A percentile compares a stretch with the other conserved stretches of the same genome.
Evolutionary conservation across 2,329 filamentous ascomycete genomes (phyloP).

Genomic region (Claviceps monticola): DNA sequence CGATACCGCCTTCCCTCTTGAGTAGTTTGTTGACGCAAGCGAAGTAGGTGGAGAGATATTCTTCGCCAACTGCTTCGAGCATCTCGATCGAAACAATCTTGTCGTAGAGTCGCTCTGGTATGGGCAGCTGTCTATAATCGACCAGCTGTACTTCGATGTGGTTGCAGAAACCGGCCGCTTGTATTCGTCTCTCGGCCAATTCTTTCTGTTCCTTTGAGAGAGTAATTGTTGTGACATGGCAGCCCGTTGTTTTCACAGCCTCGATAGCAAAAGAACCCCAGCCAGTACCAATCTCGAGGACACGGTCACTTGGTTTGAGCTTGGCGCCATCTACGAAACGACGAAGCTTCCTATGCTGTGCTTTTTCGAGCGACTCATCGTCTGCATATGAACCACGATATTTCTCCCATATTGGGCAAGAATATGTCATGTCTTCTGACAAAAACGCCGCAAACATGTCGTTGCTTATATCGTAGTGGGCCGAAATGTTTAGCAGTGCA

Average conservation of each 20-base stretch:
- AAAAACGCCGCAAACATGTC: slow-evolving; percentile 64
- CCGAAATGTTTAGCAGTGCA: slow-evolving; percentile 50
- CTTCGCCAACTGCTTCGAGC: slow-evolving; percentile 59
- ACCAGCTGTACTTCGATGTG: slow-evolving; percentile 50
- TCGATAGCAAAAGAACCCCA: slow-evolving; percentile 65
- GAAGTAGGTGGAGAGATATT: slow-evolving; percentile 57
- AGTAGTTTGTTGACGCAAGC: slow-evolving; percentile 46
- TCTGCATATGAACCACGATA: background rate
- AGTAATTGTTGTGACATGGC: slow-evolving; percentile 54
- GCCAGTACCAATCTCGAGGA: slow-evolving; percentile 62
- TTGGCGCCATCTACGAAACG: slow-evolving; percentile 51
- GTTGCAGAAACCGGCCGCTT: slow-evolving; percentile 42
- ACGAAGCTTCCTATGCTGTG: slow-evolving; percentile 53
- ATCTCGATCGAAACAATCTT: slow-evolving; percentile 67
- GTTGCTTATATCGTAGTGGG: slow-evolving; percentile 66
- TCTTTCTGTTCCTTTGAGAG: slow-evolving; percentile 55
- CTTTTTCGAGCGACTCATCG: slow-evolving; percentile 46
- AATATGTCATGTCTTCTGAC: slow-evolving; percentile 65
- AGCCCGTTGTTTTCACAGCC: slow-evolving; percentile 51
- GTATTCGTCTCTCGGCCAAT: slow-evolving; percentile 51
- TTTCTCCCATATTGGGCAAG: slow-evolving; percentile 50
- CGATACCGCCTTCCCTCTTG: slow-evolving; percentile 52
- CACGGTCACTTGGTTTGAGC: slow-evolving; percentile 51
- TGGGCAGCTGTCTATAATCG: slow-evolving; percentile 52
- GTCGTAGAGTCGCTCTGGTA: slow-evolving; percentile 44